Evolutionary conservation across 306 rosid species (phyloP).

Genomic region (Casuarina equisetifolia): DNA sequence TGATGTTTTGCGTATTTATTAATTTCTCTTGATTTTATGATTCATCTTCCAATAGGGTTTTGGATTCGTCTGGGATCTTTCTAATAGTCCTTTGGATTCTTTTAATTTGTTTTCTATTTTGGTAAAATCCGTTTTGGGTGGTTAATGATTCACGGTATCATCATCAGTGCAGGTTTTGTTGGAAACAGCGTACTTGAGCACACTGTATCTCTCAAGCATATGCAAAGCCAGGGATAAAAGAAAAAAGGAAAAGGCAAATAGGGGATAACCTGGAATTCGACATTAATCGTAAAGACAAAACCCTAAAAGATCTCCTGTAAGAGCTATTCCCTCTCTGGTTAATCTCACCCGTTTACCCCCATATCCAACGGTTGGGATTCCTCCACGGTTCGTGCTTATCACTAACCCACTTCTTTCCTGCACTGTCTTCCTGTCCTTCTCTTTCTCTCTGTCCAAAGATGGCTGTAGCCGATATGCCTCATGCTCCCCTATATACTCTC

Average conservation of each 20-base stretch:
- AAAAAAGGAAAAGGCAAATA: background rate
- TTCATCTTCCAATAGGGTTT: no score
- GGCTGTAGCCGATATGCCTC: constrained; percentile 35
- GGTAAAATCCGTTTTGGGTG: no score
- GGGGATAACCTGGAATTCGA: background rate
- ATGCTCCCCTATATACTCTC: constrained; percentile 23
- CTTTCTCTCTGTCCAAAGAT: constrained; percentile 37
- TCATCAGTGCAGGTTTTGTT: no score
- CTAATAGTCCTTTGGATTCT: no score
- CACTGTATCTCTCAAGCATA: background rate
- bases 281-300: constrained; percentile 44
- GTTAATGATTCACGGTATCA: no score
- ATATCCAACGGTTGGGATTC: constrained; percentile 44
- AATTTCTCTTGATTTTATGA: no score
- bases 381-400: constrained; percentile 57
- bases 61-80: no score
- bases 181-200: background rate
- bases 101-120: no score
- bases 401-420: constrained; percentile 44
- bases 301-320: constrained; percentile 57
- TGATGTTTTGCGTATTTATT: no score
- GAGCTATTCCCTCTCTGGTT: constrained; percentile 30
- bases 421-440: constrained; percentile 30
- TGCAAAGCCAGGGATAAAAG: background rate
- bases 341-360: constrained; percentile 35